These are phyloP conservation scores for Chlorella sp. DNA, from an alignment of 139 green algal genomes.

Conservation along the genomic window DNA sequence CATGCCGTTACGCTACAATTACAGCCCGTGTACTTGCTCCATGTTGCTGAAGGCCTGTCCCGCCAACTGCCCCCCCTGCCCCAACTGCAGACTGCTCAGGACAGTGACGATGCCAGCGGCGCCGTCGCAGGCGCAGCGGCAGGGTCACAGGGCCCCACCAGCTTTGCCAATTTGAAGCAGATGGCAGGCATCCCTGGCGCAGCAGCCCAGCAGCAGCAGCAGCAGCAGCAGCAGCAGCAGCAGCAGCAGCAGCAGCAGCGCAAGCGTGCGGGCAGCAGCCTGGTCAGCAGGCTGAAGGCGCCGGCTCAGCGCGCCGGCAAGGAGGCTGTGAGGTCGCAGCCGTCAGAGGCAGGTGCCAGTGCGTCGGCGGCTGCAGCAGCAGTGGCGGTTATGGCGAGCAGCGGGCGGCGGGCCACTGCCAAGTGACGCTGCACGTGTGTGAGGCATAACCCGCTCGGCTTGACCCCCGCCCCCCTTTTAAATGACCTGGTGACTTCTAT, in stretches of 20 bases:
- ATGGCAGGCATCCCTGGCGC: constrained; percentile 22
- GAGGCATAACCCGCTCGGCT: no score
- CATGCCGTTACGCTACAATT: no score
- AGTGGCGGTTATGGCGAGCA: constrained; percentile 16
- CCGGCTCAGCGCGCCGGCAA: constrained; percentile 13
- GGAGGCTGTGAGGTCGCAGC: constrained; percentile 12
- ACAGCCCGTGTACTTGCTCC: no score
- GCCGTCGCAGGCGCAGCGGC: background rate
- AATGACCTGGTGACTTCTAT: no score
- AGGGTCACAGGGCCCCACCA: constrained; percentile 27
- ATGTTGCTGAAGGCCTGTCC: no score
- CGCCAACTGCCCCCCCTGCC: background rate
- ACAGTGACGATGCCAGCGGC: background rate
- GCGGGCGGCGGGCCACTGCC: background rate
- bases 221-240: background rate
- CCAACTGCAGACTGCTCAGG: background rate
- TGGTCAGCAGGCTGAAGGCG: constrained; percentile 33
- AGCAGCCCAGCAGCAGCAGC: background rate
- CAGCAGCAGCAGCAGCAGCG: background rate
- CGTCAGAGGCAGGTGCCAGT: background rate
- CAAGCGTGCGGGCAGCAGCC: constrained; percentile 10
- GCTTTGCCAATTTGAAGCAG: constrained; percentile 50
- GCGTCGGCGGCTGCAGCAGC: constrained; percentile 2
- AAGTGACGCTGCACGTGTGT: background rate
- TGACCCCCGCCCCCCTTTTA: no score